Percentiles rank a stretch among this genome's conserved stretches.
phyloP scores from a whole-genome alignment of 1,284 basidiomycete species.

The Leccinum pachyderme region DNA sequence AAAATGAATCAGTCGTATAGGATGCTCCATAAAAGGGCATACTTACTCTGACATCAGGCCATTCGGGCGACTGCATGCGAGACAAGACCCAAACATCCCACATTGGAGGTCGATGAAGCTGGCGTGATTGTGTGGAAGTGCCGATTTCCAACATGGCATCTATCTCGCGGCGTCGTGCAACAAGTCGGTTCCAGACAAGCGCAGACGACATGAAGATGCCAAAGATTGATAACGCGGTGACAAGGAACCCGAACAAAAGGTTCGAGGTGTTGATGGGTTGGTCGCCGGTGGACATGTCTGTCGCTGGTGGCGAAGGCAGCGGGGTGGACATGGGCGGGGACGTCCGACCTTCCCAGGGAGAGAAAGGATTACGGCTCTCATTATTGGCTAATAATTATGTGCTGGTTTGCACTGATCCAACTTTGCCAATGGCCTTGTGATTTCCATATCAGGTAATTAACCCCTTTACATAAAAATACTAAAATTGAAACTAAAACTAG shows the following conservation, averaged over 20 bases:
- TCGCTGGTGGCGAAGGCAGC: constrained; percentile 5
- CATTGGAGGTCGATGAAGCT: constrained; percentile 16
- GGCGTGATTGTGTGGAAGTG: not conserved
- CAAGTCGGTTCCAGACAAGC: constrained; percentile 33
- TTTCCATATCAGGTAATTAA: constrained; percentile 7
- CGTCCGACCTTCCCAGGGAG: constrained; percentile 13
- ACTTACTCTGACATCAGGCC: constrained; percentile 26
- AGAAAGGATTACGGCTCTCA: not conserved
- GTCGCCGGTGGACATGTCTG: not conserved
- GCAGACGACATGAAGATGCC: constrained; percentile 32
- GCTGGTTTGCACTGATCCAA: constrained; percentile 3
- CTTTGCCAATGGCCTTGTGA: constrained; percentile 5
- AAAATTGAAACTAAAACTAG: not conserved
- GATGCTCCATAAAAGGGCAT: not conserved
- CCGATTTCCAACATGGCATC: constrained; percentile 18
- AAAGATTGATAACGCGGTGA: constrained; percentile 30
- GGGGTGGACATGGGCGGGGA: constrained; percentile 27
- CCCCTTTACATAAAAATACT: constrained; percentile 2
- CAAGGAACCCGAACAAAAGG: constrained; percentile 34
- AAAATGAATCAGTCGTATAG: not conserved
- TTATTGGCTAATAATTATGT: not conserved
- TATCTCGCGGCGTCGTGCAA: constrained; percentile 27
- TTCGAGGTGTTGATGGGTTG: constrained; percentile 19
- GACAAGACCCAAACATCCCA: constrained; percentile 24
- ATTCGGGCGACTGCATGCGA: constrained; percentile 8